A percentile compares a stretch with the other conserved stretches of the same genome.
phyloP scores from a whole-genome alignment of 768 basidiomycete genomes.

The Pisolithus albus region DNA sequence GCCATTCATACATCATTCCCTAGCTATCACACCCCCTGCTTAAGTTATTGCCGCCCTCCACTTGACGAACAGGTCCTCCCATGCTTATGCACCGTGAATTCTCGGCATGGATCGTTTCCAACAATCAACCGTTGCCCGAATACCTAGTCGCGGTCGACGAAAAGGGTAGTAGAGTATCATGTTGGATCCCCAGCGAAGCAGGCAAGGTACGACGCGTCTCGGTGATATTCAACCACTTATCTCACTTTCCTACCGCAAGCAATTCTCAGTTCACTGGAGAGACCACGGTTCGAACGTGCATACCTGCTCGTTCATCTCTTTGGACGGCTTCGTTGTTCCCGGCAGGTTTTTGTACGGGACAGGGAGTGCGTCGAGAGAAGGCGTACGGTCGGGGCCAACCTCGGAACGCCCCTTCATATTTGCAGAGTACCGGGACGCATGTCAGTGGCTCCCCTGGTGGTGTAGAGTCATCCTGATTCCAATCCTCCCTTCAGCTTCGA shows the following conservation, averaged over 20 bases:
- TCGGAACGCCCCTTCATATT: conserved; percentile 62
- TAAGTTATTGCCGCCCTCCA: conserved; percentile 5
- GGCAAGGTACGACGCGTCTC: conserved; percentile 40
- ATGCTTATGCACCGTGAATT: conserved; percentile 57
- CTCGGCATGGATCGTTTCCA: conserved; percentile 61
- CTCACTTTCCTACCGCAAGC: conserved; percentile 28
- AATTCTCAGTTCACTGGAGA: conserved; percentile 57
- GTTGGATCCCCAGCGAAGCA: conserved; percentile 60
- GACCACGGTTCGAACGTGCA: conserved; percentile 49
- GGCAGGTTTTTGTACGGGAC: conserved; percentile 55
- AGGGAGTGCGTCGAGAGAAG: conserved; percentile 48
- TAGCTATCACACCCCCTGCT: background rate
- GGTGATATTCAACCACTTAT: conserved; percentile 1
- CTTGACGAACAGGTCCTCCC: background rate
- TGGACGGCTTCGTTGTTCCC: conserved; percentile 59
- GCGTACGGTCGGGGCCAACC: conserved; percentile 41
- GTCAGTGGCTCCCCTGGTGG: conserved; percentile 23
- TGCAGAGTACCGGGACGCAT: conserved; percentile 31
- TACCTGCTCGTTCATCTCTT: conserved; percentile 53
- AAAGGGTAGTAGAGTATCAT: conserved; percentile 42
- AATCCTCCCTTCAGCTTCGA: conserved; percentile 2
- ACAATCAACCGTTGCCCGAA: conserved; percentile 44
- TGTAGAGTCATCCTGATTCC: background rate
- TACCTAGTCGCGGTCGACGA: conserved; percentile 48
- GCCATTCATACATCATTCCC: conserved; percentile 3